phyloP scores from a whole-genome alignment of 257 asterid species.

The Nicotiana benthamiana region DNA sequence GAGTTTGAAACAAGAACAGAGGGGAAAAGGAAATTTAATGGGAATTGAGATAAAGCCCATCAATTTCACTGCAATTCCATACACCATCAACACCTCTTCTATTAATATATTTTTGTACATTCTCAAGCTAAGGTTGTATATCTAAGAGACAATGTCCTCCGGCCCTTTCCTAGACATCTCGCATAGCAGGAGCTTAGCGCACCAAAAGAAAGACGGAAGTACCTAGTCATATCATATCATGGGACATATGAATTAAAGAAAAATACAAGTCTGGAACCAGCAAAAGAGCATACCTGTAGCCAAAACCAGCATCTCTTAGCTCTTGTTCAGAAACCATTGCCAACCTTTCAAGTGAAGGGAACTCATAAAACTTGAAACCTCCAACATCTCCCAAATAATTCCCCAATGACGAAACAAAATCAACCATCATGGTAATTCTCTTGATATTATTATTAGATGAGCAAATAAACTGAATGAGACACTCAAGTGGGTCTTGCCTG shows the following conservation, averaged over 20 bases:
- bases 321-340: slow-evolving; percentile 59
- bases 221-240: not conserved
- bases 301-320: slow-evolving; percentile 90
- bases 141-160: too few relatives aligned
- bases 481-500: slow-evolving; percentile 90
- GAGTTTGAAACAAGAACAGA: not conserved
- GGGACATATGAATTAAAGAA: not conserved
- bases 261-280: not conserved
- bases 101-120: too few relatives aligned
- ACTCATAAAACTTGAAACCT: slow-evolving; percentile 61
- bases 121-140: too few relatives aligned
- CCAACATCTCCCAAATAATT: slow-evolving; percentile 62
- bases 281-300: slow-evolving; percentile 54
- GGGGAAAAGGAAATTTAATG: not conserved
- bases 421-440: slow-evolving; percentile 92
- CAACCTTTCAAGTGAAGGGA: slow-evolving; percentile 56
- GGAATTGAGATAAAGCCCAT: not conserved
- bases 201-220: too few relatives aligned
- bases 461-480: slow-evolving; percentile 86
- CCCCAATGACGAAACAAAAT: slow-evolving; percentile 69
- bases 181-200: too few relatives aligned
- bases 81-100: not conserved
- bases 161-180: too few relatives aligned
- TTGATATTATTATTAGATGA: slow-evolving; percentile 80
- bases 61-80: not conserved